These are phyloP conservation scores for Falciphora oryzae DNA, from an alignment of 2,329 filamentous ascomycete species.

Conservation along the genomic window DNA sequence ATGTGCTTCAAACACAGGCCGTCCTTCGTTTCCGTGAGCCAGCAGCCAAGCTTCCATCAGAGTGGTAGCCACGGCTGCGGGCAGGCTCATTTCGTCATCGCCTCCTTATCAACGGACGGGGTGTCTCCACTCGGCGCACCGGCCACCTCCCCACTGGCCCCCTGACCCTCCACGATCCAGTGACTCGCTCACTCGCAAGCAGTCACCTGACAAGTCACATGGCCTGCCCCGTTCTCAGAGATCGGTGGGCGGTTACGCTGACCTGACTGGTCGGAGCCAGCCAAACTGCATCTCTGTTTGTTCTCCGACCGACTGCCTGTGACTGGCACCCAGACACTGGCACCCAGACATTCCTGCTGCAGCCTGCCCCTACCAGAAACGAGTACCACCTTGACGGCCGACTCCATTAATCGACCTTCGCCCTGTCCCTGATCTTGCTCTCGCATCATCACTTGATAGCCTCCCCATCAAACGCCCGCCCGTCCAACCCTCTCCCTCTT, in stretches of 20 bases:
- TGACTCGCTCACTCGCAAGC: no score
- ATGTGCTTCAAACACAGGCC: no score
- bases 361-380: not conserved
- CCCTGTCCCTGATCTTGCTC: not conserved
- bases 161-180: not conserved
- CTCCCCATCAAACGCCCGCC: not conserved
- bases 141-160: no score
- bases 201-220: not conserved
- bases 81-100: not conserved
- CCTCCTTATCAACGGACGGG: not conserved
- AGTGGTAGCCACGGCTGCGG: not conserved
- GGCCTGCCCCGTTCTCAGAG: not conserved
- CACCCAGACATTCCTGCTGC: no score
- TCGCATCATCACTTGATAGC: conserved; percentile 7
- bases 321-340: not conserved
- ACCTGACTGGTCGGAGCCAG: no score
- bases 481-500: not conserved
- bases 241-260: no score
- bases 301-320: conserved; percentile 10
- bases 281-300: not conserved
- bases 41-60: not conserved
- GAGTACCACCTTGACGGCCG: conserved; percentile 2
- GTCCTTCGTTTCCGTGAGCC: no score
- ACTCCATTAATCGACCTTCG: not conserved
- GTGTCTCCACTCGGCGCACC: not conserved